Percentiles rank a stretch among this genome's conserved stretches.
These are phyloP conservation scores for Fusarium sp. DNA, from an alignment of 2,329 filamentous ascomycete genomes.

Conservation along the genomic window DNA sequence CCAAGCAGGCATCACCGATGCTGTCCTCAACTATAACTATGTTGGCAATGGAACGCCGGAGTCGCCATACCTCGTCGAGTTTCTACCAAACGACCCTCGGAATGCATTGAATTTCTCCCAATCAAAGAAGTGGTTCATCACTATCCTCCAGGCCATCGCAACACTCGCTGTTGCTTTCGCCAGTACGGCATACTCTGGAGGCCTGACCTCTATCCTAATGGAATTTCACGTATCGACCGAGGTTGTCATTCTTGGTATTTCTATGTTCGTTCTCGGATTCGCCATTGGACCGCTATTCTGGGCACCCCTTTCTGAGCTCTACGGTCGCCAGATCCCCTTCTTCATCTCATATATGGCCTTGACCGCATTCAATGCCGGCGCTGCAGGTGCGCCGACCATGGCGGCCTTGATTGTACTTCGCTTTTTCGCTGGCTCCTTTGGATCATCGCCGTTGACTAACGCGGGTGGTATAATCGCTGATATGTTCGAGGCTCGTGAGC, in stretches of 20 bases:
- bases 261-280: constrained; percentile 75
- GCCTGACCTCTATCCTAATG: constrained; percentile 66
- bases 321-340: constrained; percentile 73
- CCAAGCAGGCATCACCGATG: constrained; percentile 70
- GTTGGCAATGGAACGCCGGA: constrained; percentile 74
- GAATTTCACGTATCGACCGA: constrained; percentile 68
- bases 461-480: constrained; percentile 76
- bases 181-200: constrained; percentile 77
- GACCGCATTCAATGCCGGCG: constrained; percentile 73
- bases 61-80: constrained; percentile 78
- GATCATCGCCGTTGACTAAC: constrained; percentile 74
- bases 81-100: constrained; percentile 75
- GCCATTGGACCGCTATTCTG: constrained; percentile 74
- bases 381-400: constrained; percentile 71
- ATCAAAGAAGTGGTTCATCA: constrained; percentile 76
- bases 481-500: constrained; percentile 69
- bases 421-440: constrained; percentile 77
- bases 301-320: constrained; percentile 77
- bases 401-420: constrained; percentile 75
- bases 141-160: constrained; percentile 73
- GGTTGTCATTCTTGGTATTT: constrained; percentile 73
- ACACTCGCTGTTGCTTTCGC: constrained; percentile 80
- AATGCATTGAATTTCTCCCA: constrained; percentile 75
- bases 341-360: constrained; percentile 71
- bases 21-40: constrained; percentile 70